Evolutionary conservation across 2,329 filamentous ascomycete genomes (phyloP).

Genomic region (Parastagonospora nodorum): DNA sequence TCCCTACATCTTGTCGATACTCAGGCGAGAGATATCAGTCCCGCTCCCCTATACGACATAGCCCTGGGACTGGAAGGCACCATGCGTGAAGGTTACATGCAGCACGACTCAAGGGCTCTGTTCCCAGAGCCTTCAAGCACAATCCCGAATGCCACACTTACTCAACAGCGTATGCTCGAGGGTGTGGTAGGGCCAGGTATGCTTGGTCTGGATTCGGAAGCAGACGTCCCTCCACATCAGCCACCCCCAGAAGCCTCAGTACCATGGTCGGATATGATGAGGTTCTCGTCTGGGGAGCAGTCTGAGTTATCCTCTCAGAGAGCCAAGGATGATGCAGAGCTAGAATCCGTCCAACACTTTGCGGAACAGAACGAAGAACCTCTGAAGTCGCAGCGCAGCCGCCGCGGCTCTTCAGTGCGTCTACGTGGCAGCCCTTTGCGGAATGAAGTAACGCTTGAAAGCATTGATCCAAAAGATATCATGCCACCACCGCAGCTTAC

Average conservation of each 20-base stretch:
- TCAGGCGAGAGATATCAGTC: not conserved
- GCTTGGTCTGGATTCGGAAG: constrained; percentile 25
- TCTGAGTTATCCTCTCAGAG: constrained; percentile 10
- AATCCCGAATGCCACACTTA: constrained; percentile 48
- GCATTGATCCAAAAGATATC: not conserved
- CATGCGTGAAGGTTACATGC: constrained; percentile 41
- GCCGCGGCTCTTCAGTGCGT: constrained; percentile 6
- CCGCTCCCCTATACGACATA: constrained; percentile 2
- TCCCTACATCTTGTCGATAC: constrained; percentile 1
- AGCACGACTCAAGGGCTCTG: constrained; percentile 48
- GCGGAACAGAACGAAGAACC: not conserved
- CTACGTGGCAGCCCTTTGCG: constrained; percentile 8
- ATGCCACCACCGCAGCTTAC: not conserved
- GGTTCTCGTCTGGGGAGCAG: constrained; percentile 23
- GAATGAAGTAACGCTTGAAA: constrained; percentile 1
- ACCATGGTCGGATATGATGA: constrained; percentile 45
- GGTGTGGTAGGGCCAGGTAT: constrained; percentile 34
- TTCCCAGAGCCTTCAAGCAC: constrained; percentile 51
- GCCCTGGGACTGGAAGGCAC: constrained; percentile 37
- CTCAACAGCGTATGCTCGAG: constrained; percentile 48
- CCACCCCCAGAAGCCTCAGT: constrained; percentile 36
- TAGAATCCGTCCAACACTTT: not conserved
- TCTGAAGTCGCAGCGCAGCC: constrained; percentile 8
- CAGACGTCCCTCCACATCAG: constrained; percentile 15
- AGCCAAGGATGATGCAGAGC: not conserved